Conservation (phyloP, 768 basidiomycete species). For the Mycena filopes region DNA sequence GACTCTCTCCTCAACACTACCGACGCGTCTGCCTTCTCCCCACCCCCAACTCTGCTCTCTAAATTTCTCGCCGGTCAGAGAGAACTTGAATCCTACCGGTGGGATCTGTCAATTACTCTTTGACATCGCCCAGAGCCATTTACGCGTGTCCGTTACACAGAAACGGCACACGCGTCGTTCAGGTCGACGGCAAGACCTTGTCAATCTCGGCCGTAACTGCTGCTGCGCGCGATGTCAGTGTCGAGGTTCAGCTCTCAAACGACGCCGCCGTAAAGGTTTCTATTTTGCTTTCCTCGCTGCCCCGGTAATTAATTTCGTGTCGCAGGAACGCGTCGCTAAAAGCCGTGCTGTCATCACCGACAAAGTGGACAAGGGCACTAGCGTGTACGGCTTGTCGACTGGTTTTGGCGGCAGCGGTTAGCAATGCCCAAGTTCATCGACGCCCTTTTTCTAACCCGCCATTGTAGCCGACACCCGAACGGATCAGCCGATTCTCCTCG, state of each 20-base stretch:
- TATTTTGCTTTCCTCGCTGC: background rate
- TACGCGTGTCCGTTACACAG: constrained; percentile 42
- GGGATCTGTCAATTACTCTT: constrained; percentile 27
- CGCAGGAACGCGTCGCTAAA: constrained; percentile 61
- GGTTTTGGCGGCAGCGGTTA: constrained; percentile 80
- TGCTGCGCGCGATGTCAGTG: constrained; percentile 63
- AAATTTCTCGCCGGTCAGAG: constrained; percentile 59
- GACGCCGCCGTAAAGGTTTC: constrained; percentile 22
- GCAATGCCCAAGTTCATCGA: background rate
- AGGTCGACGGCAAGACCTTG: constrained; percentile 72
- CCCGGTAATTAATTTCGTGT: background rate
- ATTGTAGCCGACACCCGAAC: constrained; percentile 78
- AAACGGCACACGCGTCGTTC: constrained; percentile 58
- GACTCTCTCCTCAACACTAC: background rate
- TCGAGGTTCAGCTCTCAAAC: constrained; percentile 49
- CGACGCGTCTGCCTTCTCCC: background rate
- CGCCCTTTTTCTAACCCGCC: constrained; percentile 10
- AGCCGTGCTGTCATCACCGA: constrained; percentile 74
- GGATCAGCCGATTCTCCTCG: constrained; percentile 68
- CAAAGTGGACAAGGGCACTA: constrained; percentile 74
- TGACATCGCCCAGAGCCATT: constrained; percentile 20
- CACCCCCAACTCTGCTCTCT: constrained; percentile 36
- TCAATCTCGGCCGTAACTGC: constrained; percentile 76
- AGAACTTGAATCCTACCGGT: constrained; percentile 70
- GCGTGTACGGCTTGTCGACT: constrained; percentile 85